Percentiles rank a stretch among this genome's conserved stretches.
phyloP scores from a whole-genome alignment of 192 early-diverging fungal genomes.

The Phlyctochytrium bullatum region DNA sequence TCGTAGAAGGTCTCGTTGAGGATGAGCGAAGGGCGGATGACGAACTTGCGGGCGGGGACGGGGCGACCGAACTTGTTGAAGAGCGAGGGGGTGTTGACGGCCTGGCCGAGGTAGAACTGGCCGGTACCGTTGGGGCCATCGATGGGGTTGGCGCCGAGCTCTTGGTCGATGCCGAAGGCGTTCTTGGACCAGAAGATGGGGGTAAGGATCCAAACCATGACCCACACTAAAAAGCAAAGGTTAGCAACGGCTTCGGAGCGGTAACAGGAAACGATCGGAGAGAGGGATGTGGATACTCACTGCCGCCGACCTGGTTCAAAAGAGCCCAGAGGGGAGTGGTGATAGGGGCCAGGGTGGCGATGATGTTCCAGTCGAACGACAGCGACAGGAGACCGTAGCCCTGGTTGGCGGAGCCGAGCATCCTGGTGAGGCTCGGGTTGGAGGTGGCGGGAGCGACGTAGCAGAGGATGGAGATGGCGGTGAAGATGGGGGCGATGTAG shows the following conservation, averaged over 20 bases:
- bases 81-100: constrained; percentile 11
- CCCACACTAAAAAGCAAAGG: no score
- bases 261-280: no score
- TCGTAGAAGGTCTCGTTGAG: constrained; percentile 17
- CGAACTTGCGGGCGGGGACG: not conserved
- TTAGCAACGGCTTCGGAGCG: no score
- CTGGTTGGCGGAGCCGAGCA: constrained; percentile 20
- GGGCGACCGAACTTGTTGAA: constrained; percentile 9
- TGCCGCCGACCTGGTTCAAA: constrained; percentile 7
- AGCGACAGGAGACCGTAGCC: constrained; percentile 14
- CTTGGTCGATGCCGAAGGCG: constrained; percentile 9
- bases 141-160: constrained; percentile 1
- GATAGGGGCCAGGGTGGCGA: constrained; percentile 8
- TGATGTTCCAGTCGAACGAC: constrained; percentile 25
- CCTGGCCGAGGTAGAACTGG: constrained; percentile 3
- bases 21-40: not conserved
- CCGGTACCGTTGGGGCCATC: constrained; percentile 22
- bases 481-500: constrained; percentile 31
- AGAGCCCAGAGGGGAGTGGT: constrained; percentile 6
- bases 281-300: no score
- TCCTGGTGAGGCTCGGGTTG: not conserved
- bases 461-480: constrained; percentile 12
- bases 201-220: no score
- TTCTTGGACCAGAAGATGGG: constrained; percentile 4
- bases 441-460: constrained; percentile 1